Percentiles rank a stretch among this genome's conserved stretches.
These are phyloP conservation scores for Blastobotrys illinoisensis DNA, from an alignment of 1,139 yeast genomes.

Conservation along the genomic window DNA sequence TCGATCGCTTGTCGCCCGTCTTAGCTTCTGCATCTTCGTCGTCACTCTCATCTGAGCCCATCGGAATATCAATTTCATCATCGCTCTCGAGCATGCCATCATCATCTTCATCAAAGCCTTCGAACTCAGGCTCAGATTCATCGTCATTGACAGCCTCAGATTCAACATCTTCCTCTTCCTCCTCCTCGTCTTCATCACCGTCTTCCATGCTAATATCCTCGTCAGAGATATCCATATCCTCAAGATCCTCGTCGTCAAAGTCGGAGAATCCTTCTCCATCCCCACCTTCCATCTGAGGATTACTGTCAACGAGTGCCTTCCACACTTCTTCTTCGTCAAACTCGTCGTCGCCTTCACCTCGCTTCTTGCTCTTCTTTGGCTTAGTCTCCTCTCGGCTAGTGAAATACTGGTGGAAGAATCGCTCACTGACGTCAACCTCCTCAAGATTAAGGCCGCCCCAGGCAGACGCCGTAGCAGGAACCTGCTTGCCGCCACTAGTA, in stretches of 20 bases:
- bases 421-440: conserved; percentile 80
- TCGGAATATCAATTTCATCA: conserved; percentile 19
- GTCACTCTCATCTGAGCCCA: conserved; percentile 16
- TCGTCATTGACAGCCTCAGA: conserved; percentile 31
- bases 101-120: conserved; percentile 30
- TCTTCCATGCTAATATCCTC: conserved; percentile 37
- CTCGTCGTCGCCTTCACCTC: conserved; percentile 29
- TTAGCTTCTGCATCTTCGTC: conserved; percentile 15
- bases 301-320: conserved; percentile 81
- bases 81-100: conserved; percentile 19
- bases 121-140: conserved; percentile 20
- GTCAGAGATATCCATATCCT: conserved; percentile 50
- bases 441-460: conserved; percentile 66
- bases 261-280: conserved; percentile 36
- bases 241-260: conserved; percentile 39
- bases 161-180: conserved; percentile 26
- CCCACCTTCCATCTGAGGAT: conserved; percentile 67
- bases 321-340: conserved; percentile 76
- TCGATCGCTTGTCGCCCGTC: conserved; percentile 24
- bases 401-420: conserved; percentile 86
- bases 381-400: conserved; percentile 51
- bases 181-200: conserved; percentile 27
- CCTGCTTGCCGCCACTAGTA: conserved; percentile 39
- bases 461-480: conserved; percentile 76
- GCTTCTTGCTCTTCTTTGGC: conserved; percentile 22